phyloP scores from a whole-genome alignment of 202 grass and related monocot species.

The Saccharum hybrid region DNA sequence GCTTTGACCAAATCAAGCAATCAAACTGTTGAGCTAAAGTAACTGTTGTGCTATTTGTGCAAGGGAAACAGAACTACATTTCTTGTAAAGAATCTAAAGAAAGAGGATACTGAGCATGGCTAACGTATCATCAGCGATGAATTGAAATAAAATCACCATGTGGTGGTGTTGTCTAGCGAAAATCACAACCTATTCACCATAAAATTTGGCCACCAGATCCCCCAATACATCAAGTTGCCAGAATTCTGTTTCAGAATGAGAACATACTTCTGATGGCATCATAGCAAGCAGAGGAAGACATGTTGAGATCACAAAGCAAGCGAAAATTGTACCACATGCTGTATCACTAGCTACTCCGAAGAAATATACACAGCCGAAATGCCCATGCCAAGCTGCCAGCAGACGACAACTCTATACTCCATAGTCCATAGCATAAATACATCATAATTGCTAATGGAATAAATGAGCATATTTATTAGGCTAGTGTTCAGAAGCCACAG shows the following conservation, averaged over 20 bases:
- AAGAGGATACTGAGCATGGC: not conserved
- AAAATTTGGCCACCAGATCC: not conserved
- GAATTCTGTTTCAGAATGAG: not conserved
- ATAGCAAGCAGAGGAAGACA: not conserved
- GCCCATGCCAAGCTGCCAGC: not conserved
- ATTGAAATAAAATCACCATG: not conserved
- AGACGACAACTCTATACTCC: not conserved
- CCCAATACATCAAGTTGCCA: not conserved
- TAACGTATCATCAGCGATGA: not conserved
- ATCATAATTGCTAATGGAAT: not conserved
- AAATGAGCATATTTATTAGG: not conserved
- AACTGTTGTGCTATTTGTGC: not conserved
- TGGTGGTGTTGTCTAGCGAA: not conserved
- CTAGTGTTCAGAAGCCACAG: slow-evolving; percentile 5
- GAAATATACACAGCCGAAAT: no score
- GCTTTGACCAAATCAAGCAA: slow-evolving; percentile 11
- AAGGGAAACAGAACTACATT: not conserved
- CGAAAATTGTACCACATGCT: not conserved
- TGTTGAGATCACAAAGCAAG: not conserved
- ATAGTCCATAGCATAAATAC: not conserved
- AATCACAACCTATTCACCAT: slow-evolving; percentile 5
- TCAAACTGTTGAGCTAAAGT: not conserved
- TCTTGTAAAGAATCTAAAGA: not conserved
- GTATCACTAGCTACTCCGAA: not conserved
- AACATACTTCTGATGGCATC: not conserved